Evolutionary conservation across 805 yeast species (phyloP).

Genomic region (Saccharomyces kudriavzevii): DNA sequence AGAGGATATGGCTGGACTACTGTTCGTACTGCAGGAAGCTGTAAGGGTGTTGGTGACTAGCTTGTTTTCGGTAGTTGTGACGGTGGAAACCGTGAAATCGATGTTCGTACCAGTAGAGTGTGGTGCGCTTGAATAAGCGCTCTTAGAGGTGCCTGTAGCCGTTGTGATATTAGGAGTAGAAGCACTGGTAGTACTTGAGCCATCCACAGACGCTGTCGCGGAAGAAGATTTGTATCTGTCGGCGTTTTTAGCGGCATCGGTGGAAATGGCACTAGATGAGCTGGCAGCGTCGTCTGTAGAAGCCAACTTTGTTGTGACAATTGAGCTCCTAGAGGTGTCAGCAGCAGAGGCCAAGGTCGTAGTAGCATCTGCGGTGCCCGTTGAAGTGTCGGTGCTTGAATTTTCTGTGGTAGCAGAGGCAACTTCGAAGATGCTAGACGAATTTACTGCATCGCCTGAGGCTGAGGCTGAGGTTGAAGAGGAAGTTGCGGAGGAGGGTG

Average conservation of each 20-base stretch:
- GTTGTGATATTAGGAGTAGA: neutral
- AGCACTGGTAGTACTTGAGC: neutral
- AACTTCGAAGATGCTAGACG: neutral
- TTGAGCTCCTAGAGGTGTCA: neutral
- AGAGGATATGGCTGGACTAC: neutral
- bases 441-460: neutral
- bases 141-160: neutral
- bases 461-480: neutral
- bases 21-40: neutral
- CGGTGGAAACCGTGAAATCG: neutral
- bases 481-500: neutral
- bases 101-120: no score
- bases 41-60: neutral
- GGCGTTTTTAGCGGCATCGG: neutral
- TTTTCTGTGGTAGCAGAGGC: neutral
- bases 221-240: no score
- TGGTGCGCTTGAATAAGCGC: neutral
- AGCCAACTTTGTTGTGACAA: neutral
- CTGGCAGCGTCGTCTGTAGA: neutral
- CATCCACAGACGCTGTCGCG: neutral
- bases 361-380: neutral
- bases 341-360: neutral
- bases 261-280: no score
- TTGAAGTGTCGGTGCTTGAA: neutral
- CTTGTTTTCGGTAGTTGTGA: neutral